These are phyloP conservation scores for Tetratostichococcus sp. DNA, from an alignment of 139 green algal genomes.

Conservation along the genomic window DNA sequence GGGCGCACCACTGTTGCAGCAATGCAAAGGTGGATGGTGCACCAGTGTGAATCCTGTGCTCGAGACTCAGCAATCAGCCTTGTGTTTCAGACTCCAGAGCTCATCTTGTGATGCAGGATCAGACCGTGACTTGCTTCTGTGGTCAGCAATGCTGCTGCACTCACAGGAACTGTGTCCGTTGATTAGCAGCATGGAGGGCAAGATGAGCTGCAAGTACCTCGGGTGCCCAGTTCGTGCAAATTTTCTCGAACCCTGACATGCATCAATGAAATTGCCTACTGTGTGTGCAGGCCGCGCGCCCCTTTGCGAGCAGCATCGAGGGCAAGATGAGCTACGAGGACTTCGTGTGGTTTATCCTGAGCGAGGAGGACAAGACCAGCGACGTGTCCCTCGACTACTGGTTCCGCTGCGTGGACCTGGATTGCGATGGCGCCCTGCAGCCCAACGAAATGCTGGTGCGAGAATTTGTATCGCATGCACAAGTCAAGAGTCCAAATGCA, in stretches of 20 bases:
- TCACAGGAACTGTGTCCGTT: too few relatives aligned
- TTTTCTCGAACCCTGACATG: background rate
- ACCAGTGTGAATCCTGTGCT: too few relatives aligned
- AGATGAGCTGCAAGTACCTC: conserved; percentile 6
- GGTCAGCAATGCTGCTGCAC: too few relatives aligned
- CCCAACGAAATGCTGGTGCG: conserved; percentile 75
- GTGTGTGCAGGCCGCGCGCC: conserved; percentile 58
- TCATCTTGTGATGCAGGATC: too few relatives aligned
- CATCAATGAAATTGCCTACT: background rate
- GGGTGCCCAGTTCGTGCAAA: background rate
- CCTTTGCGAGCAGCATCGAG: conserved; percentile 45
- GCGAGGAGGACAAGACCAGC: conserved; percentile 96
- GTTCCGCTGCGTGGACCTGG: conserved; percentile 90
- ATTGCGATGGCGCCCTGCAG: conserved; percentile 82
- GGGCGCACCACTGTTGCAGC: too few relatives aligned
- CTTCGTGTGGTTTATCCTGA: conserved; percentile 99
- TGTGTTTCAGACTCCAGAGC: too few relatives aligned
- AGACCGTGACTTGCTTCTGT: too few relatives aligned
- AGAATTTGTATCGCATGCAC: background rate
- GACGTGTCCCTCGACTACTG: conserved; percentile 93
- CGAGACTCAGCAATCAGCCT: too few relatives aligned
- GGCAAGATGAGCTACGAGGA: conserved; percentile 97
- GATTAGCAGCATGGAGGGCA: too few relatives aligned
- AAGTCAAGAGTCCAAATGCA: background rate
- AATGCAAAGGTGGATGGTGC: too few relatives aligned